These are phyloP conservation scores for Alternaria hordeiaustralica DNA, from an alignment of 2,329 filamentous ascomycete species.

Conservation along the genomic window DNA sequence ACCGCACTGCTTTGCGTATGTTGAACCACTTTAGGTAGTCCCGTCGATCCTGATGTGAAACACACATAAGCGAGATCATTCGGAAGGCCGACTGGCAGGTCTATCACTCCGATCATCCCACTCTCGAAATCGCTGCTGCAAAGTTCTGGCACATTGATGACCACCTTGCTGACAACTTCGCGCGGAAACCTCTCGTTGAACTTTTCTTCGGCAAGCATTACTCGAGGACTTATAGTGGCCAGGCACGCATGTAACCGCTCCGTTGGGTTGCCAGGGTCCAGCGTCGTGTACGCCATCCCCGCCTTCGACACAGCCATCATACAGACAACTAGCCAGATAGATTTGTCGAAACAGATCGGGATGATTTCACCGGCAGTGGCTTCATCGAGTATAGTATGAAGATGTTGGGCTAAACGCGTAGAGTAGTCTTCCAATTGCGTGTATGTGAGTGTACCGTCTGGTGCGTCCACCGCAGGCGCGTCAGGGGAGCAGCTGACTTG, in stretches of 20 bases:
- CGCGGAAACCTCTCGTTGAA: background rate
- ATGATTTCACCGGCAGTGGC: background rate
- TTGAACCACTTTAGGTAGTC: conserved; percentile 52
- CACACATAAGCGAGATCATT: conserved; percentile 47
- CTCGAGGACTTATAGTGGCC: background rate
- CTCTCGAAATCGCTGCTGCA: background rate
- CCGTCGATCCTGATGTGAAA: conserved; percentile 56
- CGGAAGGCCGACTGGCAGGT: background rate
- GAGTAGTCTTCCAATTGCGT: conserved; percentile 2
- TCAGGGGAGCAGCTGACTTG: background rate
- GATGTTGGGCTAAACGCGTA: background rate
- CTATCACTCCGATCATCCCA: background rate
- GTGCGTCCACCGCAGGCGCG: conserved; percentile 3
- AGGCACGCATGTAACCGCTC: conserved; percentile 3
- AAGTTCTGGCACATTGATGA: background rate
- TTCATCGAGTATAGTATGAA: background rate
- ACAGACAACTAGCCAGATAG: conserved; percentile 5
- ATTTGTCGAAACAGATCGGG: conserved; percentile 8
- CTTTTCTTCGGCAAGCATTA: background rate
- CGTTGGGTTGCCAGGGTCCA: conserved; percentile 1
- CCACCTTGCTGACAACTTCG: background rate
- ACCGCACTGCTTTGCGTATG: conserved; percentile 21
- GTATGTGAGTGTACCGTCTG: conserved; percentile 2
- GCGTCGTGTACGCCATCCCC: conserved; percentile 2
- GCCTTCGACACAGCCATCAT: conserved; percentile 9